Evolutionary conservation across 768 basidiomycete species (phyloP).

Genomic region (Albatrellus ellisii): DNA sequence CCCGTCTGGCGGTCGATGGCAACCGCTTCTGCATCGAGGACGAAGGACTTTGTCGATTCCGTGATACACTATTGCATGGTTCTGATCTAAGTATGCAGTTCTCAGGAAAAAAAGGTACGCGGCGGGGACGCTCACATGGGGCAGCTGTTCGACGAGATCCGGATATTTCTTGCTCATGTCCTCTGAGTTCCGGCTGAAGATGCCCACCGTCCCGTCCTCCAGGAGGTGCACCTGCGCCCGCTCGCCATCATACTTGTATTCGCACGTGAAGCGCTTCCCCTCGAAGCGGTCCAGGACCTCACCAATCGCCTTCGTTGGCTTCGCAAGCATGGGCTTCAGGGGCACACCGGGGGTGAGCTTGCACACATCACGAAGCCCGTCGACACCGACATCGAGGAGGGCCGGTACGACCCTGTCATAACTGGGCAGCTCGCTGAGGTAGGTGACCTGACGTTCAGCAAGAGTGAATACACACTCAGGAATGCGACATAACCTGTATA

Average conservation of each 20-base stretch:
- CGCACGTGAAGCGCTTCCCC: constrained; percentile 90
- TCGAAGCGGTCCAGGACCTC: constrained; percentile 97
- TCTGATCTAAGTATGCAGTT: background rate
- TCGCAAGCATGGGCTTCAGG: constrained; percentile 97
- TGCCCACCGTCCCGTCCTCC: constrained; percentile 69
- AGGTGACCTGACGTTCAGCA: background rate
- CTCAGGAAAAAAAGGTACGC: background rate
- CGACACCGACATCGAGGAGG: constrained; percentile 66
- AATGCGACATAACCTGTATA: constrained; percentile 61
- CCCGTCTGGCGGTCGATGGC: constrained; percentile 80
- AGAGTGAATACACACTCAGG: background rate
- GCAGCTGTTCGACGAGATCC: constrained; percentile 90
- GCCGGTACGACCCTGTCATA: constrained; percentile 92
- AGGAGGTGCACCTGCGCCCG: constrained; percentile 88
- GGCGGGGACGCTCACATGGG: constrained; percentile 61
- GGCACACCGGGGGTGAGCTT: constrained; percentile 94
- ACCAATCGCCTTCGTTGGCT: constrained; percentile 96
- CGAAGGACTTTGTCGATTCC: constrained; percentile 74
- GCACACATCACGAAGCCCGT: constrained; percentile 56
- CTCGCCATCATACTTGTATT: constrained; percentile 99
- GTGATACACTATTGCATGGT: constrained; percentile 59
- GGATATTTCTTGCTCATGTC: constrained; percentile 99
- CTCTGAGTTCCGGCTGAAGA: constrained; percentile 96
- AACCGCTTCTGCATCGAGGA: constrained; percentile 93
- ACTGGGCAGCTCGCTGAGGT: constrained; percentile 74